phyloP scores from a whole-genome alignment of 192 early-diverging fungal genomes.

The Piromyces finnis region DNA sequence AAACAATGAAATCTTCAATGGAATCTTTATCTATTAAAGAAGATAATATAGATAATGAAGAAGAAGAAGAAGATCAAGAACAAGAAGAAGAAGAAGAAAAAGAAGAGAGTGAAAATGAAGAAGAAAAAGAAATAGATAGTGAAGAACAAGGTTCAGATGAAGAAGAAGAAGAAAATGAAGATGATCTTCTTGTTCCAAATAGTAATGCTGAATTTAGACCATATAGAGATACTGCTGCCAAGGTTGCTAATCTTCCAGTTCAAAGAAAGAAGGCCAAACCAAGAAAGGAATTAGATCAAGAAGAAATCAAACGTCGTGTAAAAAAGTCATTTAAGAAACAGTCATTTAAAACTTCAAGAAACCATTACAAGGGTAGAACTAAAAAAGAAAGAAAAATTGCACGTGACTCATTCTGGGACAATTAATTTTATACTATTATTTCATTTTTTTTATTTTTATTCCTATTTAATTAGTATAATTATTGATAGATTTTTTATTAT shows the following conservation, averaged over 20 bases:
- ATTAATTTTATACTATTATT: neutral
- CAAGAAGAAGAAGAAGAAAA: constrained; percentile 1
- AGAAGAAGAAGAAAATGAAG: neutral
- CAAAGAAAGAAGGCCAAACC: neutral
- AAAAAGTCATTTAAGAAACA: neutral
- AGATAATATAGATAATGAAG: constrained; percentile 2
- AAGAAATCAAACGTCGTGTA: neutral
- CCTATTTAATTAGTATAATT: too few relatives aligned
- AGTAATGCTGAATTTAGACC: neutral
- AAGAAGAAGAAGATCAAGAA: constrained; percentile 7
- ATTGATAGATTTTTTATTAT: too few relatives aligned
- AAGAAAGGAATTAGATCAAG: neutral
- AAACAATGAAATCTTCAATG: neutral
- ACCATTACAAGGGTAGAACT: neutral
- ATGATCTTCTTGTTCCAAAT: neutral
- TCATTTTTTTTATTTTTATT: too few relatives aligned
- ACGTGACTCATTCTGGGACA: neutral
- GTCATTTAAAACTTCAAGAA: neutral
- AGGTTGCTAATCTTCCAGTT: neutral
- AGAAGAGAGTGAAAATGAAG: neutral
- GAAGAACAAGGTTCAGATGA: neutral
- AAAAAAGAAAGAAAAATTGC: neutral
- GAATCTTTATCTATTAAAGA: neutral
- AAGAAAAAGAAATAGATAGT: neutral
- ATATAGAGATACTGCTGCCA: neutral